These are phyloP conservation scores for Vaccinium vitisidaea DNA, from an alignment of 148 eudicot genomes.

Conservation along the genomic window DNA sequence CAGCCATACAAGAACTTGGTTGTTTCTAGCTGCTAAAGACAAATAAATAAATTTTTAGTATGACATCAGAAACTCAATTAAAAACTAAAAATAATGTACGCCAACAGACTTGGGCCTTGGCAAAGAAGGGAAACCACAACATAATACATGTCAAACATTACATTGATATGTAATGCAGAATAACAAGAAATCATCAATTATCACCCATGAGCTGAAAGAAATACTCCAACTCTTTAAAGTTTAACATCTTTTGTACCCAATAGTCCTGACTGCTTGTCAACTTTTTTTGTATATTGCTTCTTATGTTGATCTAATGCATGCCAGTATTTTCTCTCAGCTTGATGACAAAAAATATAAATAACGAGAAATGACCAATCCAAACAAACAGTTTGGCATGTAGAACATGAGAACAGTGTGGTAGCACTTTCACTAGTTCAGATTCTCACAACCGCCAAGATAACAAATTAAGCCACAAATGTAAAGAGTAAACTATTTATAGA, in stretches of 20 bases:
- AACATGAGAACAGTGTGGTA: not conserved
- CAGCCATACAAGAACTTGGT: slow-evolving; percentile 85
- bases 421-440: not conserved
- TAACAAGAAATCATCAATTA: not conserved
- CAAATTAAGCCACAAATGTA: not conserved
- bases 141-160: not conserved
- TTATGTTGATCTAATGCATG: not conserved
- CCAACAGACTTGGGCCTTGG: not conserved
- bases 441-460: not conserved
- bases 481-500: not conserved
- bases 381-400: not conserved
- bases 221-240: not conserved
- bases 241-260: not conserved
- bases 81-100: slow-evolving; percentile 10
- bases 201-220: not conserved
- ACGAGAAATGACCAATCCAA: not conserved
- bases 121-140: slow-evolving; percentile 1
- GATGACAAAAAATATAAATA: not conserved
- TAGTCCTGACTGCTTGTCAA: not conserved
- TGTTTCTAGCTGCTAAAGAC: slow-evolving; percentile 65
- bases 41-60: slow-evolving; percentile 6
- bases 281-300: not conserved
- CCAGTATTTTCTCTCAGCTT: no score
- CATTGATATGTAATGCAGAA: not conserved
- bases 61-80: slow-evolving; percentile 4